A percentile compares a stretch with the other conserved stretches of the same genome.
phyloP scores from a whole-genome alignment of 805 yeast genomes.

The Monosporozyma yasuniensis region DNA sequence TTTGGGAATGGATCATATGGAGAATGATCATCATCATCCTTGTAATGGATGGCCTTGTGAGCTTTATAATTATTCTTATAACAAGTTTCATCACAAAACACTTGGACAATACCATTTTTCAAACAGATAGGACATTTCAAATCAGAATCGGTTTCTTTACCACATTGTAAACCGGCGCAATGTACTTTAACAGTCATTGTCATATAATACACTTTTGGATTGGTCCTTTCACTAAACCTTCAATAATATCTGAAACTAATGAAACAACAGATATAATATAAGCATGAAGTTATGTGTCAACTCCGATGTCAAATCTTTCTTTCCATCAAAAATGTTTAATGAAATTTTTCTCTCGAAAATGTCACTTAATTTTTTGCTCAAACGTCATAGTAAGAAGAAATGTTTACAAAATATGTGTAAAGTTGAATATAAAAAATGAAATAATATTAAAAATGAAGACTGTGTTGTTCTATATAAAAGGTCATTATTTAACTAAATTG shows the following conservation, averaged over 20 bases:
- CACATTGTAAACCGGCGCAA: constrained; percentile 80
- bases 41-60: constrained; percentile 70
- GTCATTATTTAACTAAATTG: neutral
- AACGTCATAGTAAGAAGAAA: neutral
- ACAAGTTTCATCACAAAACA: constrained; percentile 79
- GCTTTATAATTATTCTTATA: constrained; percentile 61
- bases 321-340: neutral
- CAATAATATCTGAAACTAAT: no score
- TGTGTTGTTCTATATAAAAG: neutral
- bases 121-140: constrained; percentile 90
- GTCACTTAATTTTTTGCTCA: neutral
- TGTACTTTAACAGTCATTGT: constrained; percentile 7
- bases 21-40: constrained; percentile 39
- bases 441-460: neutral
- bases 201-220: neutral
- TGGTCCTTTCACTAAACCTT: no score
- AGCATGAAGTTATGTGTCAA: no score
- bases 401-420: neutral
- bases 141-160: constrained; percentile 63
- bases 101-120: constrained; percentile 53
- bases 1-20: constrained; percentile 82
- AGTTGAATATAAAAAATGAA: neutral
- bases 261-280: neutral
- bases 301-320: neutral
- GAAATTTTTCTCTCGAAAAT: neutral